Percentiles rank a stretch among this genome's conserved stretches.
Conservation (phyloP, 495 filamentous ascomycete species). For the Stereocaulon alpinum region DNA sequence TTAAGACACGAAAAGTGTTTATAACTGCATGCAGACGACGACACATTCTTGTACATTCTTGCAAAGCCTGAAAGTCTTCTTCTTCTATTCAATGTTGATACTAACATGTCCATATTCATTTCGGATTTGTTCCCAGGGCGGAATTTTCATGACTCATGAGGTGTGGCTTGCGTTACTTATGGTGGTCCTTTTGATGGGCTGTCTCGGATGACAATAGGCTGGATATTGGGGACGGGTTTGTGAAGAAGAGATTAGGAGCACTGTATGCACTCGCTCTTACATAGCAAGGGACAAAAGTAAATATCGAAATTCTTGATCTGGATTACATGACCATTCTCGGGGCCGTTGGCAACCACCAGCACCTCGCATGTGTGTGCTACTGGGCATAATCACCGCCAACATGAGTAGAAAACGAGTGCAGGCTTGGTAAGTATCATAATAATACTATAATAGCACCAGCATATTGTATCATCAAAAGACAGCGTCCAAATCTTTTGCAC, state of each 20-base stretch:
- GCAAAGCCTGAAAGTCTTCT: not conserved
- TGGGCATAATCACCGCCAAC: too few species aligned
- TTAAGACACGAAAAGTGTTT: not conserved
- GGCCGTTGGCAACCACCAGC: not conserved
- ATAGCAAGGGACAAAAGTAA: conserved; percentile 8
- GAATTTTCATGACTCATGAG: not conserved
- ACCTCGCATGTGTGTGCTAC: too few species aligned
- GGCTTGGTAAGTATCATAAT: too few species aligned
- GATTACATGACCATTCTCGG: not conserved
- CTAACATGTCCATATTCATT: not conserved
- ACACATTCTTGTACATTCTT: conserved; percentile 11
- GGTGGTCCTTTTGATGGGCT: not conserved
- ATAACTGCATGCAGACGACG: not conserved
- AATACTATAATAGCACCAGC: not conserved
- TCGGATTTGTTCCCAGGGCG: not conserved
- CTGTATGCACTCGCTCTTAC: not conserved
- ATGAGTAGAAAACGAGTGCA: too few species aligned
- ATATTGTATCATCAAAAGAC: not conserved
- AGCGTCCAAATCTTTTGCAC: not conserved
- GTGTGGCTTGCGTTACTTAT: not conserved
- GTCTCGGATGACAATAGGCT: not conserved
- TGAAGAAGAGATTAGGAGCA: not conserved
- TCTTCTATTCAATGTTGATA: not conserved
- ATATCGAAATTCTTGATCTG: not conserved
- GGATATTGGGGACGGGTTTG: conserved; percentile 1